Conservation (phyloP, 2,329 filamentous ascomycete genomes). For the Aspergillus pseudoterreus region DNA sequence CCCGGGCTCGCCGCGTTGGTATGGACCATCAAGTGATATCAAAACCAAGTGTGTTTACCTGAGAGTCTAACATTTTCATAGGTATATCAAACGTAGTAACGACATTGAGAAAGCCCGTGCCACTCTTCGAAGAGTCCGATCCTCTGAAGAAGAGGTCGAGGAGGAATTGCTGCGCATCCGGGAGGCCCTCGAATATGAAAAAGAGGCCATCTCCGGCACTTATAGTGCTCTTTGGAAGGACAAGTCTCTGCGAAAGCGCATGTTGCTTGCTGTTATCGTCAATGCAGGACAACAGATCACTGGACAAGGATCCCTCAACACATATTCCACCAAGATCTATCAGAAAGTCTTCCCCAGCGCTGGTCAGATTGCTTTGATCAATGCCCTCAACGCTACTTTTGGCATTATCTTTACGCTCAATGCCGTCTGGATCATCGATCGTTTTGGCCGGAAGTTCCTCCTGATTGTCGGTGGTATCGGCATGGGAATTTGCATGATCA, state of each 20-base stretch:
- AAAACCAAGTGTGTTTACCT: background rate
- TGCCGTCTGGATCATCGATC: constrained; percentile 69
- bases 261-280: constrained; percentile 62
- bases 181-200: constrained; percentile 68
- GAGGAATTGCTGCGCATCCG: constrained; percentile 63
- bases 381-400: constrained; percentile 69
- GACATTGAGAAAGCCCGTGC: constrained; percentile 58
- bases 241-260: constrained; percentile 62
- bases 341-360: constrained; percentile 62
- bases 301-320: constrained; percentile 69
- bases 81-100: constrained; percentile 55
- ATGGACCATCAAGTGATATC: constrained; percentile 25
- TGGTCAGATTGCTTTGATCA: constrained; percentile 66
- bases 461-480: constrained; percentile 65
- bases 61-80: constrained; percentile 3
- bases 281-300: constrained; percentile 71
- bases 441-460: constrained; percentile 67
- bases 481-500: constrained; percentile 68
- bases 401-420: constrained; percentile 71
- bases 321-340: constrained; percentile 71
- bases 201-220: constrained; percentile 60
- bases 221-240: constrained; percentile 69
- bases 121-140: constrained; percentile 58
- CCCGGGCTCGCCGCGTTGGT: constrained; percentile 66
- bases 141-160: constrained; percentile 63